A percentile compares a stretch with the other conserved stretches of the same genome.
phyloP scores from a whole-genome alignment of 2,329 filamentous ascomycete genomes.

The Davidsoniella neocaledoniae region DNA sequence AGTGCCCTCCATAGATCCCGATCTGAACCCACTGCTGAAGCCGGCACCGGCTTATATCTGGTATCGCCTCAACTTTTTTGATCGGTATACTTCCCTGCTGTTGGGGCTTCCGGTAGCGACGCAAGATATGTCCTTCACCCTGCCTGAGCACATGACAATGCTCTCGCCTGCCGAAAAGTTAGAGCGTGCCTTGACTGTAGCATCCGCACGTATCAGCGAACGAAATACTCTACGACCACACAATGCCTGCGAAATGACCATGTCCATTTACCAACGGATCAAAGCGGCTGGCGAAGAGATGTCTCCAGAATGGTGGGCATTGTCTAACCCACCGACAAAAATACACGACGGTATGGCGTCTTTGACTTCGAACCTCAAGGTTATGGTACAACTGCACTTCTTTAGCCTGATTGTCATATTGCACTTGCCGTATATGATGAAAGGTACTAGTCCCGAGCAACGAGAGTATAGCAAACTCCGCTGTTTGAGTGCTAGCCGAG shows the following conservation, averaged over 20 bases:
- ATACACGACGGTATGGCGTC: slow-evolving; percentile 19
- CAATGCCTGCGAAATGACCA: slow-evolving; percentile 24
- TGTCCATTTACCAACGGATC: slow-evolving; percentile 31
- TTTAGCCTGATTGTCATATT: slow-evolving; percentile 33
- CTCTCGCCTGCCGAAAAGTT: slow-evolving; percentile 26
- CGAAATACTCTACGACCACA: slow-evolving; percentile 22
- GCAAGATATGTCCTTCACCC: slow-evolving; percentile 24
- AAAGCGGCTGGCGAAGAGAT: slow-evolving; percentile 26
- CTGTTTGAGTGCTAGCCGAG: slow-evolving; percentile 33
- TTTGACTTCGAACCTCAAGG: slow-evolving; percentile 24
- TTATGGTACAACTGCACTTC: slow-evolving; percentile 33
- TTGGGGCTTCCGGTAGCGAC: slow-evolving; percentile 31
- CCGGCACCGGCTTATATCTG: slow-evolving; percentile 23
- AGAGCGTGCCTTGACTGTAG: slow-evolving; percentile 26
- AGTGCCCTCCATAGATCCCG: slow-evolving; percentile 23
- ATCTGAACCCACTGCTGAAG: slow-evolving; percentile 18
- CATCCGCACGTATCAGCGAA: slow-evolving; percentile 29
- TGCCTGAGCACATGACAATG: slow-evolving; percentile 16
- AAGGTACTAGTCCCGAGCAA: slow-evolving; percentile 21
- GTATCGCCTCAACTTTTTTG: slow-evolving; percentile 31
- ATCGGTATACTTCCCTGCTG: slow-evolving; percentile 34
- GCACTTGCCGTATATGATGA: slow-evolving; percentile 38
- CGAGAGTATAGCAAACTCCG: slow-evolving; percentile 31
- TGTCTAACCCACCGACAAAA: slow-evolving; percentile 2
- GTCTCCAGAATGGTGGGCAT: slow-evolving; percentile 31